Evolutionary conservation across 345 rosid genomes (phyloP).

Genomic region (Acer yangbiense): DNA sequence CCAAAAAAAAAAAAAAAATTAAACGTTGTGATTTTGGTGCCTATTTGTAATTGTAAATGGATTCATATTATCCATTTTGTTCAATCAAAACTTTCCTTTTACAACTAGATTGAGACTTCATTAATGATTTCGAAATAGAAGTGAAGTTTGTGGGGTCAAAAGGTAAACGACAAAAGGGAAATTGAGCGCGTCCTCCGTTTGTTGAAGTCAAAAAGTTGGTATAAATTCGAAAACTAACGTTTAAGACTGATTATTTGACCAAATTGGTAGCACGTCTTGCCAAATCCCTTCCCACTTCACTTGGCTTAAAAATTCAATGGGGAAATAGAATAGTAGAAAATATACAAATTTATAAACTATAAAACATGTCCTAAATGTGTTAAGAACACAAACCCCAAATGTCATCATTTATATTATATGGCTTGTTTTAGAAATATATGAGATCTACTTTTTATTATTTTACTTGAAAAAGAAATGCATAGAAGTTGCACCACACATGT

Average conservation of each 20-base stretch:
- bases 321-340: not conserved
- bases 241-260: not conserved
- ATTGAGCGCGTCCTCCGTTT: not conserved
- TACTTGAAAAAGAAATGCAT: not conserved
- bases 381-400: no score
- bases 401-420: no score
- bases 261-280: no score
- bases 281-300: not conserved
- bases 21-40: not conserved
- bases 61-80: not conserved
- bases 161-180: not conserved
- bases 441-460: no score
- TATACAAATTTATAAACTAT: not conserved
- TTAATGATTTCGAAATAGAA: not conserved
- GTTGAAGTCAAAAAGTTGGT: not conserved
- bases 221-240: not conserved
- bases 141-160: not conserved
- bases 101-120: not conserved
- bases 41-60: conserved; percentile 5
- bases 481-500: not conserved
- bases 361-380: not conserved
- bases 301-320: not conserved
- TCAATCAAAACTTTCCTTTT: not conserved
- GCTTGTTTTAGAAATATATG: no score
- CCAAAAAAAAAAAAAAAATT: not conserved